Base-by-base conservation (phyloP, 371 early-diverging fungal species). In the Scutellospora calospora region DNA sequence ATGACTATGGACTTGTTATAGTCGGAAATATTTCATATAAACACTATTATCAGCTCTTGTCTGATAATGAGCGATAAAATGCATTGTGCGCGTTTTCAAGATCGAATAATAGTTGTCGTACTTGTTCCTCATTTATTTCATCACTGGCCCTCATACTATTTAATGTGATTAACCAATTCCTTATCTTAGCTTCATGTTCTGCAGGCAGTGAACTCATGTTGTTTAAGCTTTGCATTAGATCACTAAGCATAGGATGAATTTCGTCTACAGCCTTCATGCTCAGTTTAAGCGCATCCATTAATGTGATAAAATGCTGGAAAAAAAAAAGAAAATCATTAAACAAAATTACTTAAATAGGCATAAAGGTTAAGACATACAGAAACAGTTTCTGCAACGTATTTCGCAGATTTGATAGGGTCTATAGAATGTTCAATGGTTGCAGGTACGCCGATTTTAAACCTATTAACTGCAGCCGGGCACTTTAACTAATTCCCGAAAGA, bases 61-160 rank as follows among this genome's bases (percentile, higher is more conserved):
- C 52, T 8, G 77, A 72, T 25, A 94, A 86, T 73, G 89, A 85
- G 59, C 89, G 87, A 83, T 90, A 90, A 81, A 94, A 94, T 14
- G 89, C 91, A 45, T 87, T 87, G 76, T 92, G 89, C 11, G 91
- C 87, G 27, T 92, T 95, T 73, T 97, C 98, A 66, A 98, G 88
- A 81, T 98, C 99, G 88, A 98, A 98, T 45, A 94, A 83, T 83
- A 98, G 87, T 86, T 98, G 99, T 51, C 98, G 90, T 5, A 91
- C 91, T 84, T 98, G 97, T 52, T 96, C 95, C 38, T 93, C 93
- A 22, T 89, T 89, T n/a, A 98, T 86, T 80, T 93, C 93, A 51
- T 98, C 98, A 63, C 91, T 92, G 20, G 96, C 96, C 86, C 95
- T 96, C 97, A 97, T 96, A 20, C 92, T 87, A 83, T 98, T 96